Base-by-base conservation (phyloP, 495 filamentous ascomycete species). In the Podospora sp. region DNA sequence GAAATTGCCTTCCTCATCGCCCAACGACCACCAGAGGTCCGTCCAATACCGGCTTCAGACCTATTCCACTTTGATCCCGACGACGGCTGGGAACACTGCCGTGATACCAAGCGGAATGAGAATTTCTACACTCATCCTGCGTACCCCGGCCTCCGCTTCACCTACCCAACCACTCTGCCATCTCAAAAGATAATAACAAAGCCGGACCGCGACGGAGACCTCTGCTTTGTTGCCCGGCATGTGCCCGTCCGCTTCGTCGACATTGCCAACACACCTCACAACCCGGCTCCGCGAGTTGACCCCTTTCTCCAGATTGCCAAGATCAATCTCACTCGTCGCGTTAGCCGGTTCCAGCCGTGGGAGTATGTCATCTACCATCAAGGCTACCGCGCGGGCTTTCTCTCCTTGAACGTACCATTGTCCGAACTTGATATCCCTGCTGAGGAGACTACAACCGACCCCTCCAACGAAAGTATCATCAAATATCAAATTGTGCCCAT, bases 361-460 rank as follows among this genome's bases (percentile, higher is more conserved):
- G 50, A 66, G 27, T 51, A 40, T 21, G 62, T 63, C 29, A 62
- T 69, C 29, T 69, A 69, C 59, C 68, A 69, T 50, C 68, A 69
- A 26, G 68, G 68, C 40, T 69, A 69, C 59, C 68, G 68, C 35
- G 68, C 68, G 20, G 68, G 68, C 12, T 66, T 62, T 29, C 58
- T 69, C 26, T 52, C 59, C 11, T 63, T 62, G 46, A 50, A 69
- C 63, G 52, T 36, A 11, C 33, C 58, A 18, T 25, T 63, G n/a
- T 26, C 27, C 25, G 12, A 21, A 3, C 20, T 57, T 9, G 65
- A 68, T 26, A 22, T 46, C 40, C 16, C 40, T 18, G 29, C 4
- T 4, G 29, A 33, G 3, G 29, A 33, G 40, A 14, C 5, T 14
- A 11, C 40, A 11, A 46, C 40, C 29, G 40, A 6, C 11, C n/a